phyloP scores from a whole-genome alignment of 352 stramenopile genomes.

The Phytophthora tentaculata region DNA sequence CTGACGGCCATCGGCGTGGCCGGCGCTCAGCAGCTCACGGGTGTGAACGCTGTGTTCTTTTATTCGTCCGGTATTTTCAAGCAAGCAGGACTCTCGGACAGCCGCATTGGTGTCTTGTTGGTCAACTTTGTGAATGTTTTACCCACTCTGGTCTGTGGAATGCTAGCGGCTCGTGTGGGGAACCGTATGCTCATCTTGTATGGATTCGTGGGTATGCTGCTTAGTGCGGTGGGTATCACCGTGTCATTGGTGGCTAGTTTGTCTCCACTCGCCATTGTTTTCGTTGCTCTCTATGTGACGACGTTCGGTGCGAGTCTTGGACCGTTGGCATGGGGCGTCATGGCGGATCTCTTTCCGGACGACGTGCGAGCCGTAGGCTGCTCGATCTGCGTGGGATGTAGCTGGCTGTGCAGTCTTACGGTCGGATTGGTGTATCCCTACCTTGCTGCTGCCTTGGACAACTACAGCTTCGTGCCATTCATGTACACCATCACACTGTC shows the following conservation, averaged over 20 bases:
- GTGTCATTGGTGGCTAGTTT: slow-evolving; percentile 36
- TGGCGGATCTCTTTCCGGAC: slow-evolving; percentile 62
- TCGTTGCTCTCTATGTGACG: slow-evolving; percentile 51
- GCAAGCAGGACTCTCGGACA: slow-evolving; percentile 54
- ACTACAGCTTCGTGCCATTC: slow-evolving; percentile 62
- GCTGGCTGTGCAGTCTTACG: slow-evolving; percentile 56
- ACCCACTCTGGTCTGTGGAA: slow-evolving; percentile 44
- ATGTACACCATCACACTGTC: slow-evolving; percentile 53
- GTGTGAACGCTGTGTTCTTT: slow-evolving; percentile 72
- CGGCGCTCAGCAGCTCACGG: slow-evolving; percentile 54
- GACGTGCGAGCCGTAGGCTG: slow-evolving; percentile 46
- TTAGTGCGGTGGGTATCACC: slow-evolving; percentile 54
- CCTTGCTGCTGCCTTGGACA: slow-evolving; percentile 42
- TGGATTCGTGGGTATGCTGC: slow-evolving; percentile 52
- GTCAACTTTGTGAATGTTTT: slow-evolving; percentile 64
- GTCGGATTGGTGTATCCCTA: slow-evolving; percentile 65
- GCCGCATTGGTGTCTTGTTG: slow-evolving; percentile 53
- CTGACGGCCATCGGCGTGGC: slow-evolving; percentile 52
- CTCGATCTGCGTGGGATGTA: slow-evolving; percentile 51
- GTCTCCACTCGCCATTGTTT: slow-evolving; percentile 48
- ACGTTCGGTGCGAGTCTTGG: slow-evolving; percentile 55
- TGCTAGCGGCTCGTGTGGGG: slow-evolving; percentile 39
- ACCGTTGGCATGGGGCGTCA: slow-evolving; percentile 56
- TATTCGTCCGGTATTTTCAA: slow-evolving; percentile 74
- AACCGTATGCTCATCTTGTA: slow-evolving; percentile 55